phyloP scores from a whole-genome alignment of 305 asterid species.

The Ilex paraguariensis region DNA sequence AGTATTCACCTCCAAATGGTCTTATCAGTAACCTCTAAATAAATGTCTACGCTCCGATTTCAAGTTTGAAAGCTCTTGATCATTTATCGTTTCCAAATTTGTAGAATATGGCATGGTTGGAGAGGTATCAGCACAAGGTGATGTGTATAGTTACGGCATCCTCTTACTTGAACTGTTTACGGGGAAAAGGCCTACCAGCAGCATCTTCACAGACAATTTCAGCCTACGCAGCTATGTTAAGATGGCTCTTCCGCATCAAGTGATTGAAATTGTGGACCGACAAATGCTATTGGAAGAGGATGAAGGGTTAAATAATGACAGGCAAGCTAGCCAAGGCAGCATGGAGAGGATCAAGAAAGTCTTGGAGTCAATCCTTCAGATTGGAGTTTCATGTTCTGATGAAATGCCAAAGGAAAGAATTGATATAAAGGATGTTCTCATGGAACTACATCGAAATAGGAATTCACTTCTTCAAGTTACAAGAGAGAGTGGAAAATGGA shows the following conservation, averaged over 20 bases:
- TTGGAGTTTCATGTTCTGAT: conserved; percentile 32
- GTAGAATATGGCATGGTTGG: too few relatives aligned
- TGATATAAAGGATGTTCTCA: conserved; percentile 27
- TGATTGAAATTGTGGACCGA: conserved; percentile 24
- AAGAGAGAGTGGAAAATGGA: not conserved
- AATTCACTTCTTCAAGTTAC: conserved; percentile 11
- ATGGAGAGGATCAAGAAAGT: conserved; percentile 3
- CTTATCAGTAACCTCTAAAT: too few relatives aligned
- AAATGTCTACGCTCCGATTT: too few relatives aligned
- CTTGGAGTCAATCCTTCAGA: conserved; percentile 13
- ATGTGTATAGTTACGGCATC: too few relatives aligned
- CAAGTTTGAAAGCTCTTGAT: too few relatives aligned
- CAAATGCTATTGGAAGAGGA: conserved; percentile 8
- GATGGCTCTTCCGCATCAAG: conserved; percentile 17
- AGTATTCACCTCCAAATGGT: too few relatives aligned
- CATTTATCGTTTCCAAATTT: too few relatives aligned
- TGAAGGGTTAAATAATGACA: not conserved
- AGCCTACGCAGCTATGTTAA: conserved; percentile 23
- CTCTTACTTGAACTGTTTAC: conserved; percentile 25
- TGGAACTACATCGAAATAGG: conserved; percentile 19
- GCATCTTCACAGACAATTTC: conserved; percentile 15
- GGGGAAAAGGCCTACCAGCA: conserved; percentile 30
- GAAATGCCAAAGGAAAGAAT: conserved; percentile 31
- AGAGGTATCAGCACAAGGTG: too few relatives aligned
- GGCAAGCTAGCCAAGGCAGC: not conserved